Base-by-base conservation (phyloP, 1,139 yeast genomes). In the Taiozyma sp. region DNA sequence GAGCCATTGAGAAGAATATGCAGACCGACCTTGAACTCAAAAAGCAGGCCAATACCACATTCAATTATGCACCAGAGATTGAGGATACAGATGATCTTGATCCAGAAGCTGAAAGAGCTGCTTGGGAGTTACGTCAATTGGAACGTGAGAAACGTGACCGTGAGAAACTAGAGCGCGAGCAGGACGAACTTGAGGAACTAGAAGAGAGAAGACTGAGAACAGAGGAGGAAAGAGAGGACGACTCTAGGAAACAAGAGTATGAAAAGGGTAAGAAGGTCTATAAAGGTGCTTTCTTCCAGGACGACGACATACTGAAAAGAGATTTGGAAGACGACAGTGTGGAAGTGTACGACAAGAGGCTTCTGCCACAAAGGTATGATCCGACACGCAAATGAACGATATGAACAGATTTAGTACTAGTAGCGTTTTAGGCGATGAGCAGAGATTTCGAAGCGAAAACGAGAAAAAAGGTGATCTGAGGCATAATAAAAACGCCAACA, bases 41-140 rank as follows among this genome's bases (percentile, higher is more conserved):
- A 39, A 50, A 52, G 22, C 47, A 50, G 13, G 53, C 51, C 23
- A 49, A 50, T 7, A 57, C 57, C 9, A 51, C 56, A 22, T 60
- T 57, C 24, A 66, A 63, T 23, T 57, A 63, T 16, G 69, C 65
- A 5, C 49, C 51, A 8, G 71, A 69, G 0, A 66, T 79, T 1
- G 83, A 80, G 56, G 86, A 81, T 56, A 78, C 83, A 0, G 86
- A 81, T 58, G 82, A 76, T 39, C 43, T 77, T 14, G 80, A 80
- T 54, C 80, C 83, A 0, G 77, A 69, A 44, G 63, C 58, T 2
- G 86, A 80, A 60, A 63, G 62, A 41, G 66, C 63, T 6, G 74
- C 69, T 8, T 81, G 85, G 85, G 69, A 70, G 50, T 50, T 58
- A 29, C 70, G 85, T 8, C 80, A 78, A 53, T 58, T 62, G 42